phyloP scores from a whole-genome alignment of 2,329 filamentous ascomycete genomes.

The Paracorniculantispora psalliotae region DNA sequence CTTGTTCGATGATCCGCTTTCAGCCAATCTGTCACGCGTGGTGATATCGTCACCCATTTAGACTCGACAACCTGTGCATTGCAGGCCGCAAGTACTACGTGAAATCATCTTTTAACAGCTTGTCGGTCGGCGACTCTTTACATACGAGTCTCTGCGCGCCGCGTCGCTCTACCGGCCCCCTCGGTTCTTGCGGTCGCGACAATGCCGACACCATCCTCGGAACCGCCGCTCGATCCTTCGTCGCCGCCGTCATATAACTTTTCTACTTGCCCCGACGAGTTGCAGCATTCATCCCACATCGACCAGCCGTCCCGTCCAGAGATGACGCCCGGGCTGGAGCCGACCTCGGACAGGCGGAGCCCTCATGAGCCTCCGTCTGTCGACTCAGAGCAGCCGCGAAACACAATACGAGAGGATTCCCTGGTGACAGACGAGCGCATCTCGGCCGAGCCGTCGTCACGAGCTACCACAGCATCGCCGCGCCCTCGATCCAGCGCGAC shows the following conservation, averaged over 20 bases:
- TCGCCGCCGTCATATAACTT: slow-evolving; percentile 34
- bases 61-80: neutral
- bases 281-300: slow-evolving; percentile 24
- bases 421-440: slow-evolving; percentile 22
- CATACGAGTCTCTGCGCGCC: neutral
- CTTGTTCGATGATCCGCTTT: slow-evolving; percentile 1
- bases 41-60: slow-evolving; percentile 1
- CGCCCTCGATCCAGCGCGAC: slow-evolving; percentile 32
- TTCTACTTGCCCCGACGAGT: slow-evolving; percentile 41
- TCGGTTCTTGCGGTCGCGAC: slow-evolving; percentile 15
- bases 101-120: too few relatives aligned
- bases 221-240: slow-evolving; percentile 33
- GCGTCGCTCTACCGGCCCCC: slow-evolving; percentile 19
- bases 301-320: slow-evolving; percentile 23
- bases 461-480: slow-evolving; percentile 41
- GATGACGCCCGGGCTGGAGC: slow-evolving; percentile 15
- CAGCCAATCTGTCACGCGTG: slow-evolving; percentile 3
- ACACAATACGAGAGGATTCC: slow-evolving; percentile 22
- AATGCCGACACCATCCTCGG: slow-evolving; percentile 45
- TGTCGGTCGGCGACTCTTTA: neutral
- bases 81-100: too few relatives aligned
- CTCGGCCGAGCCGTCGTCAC: slow-evolving; percentile 28
- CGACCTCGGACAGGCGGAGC: slow-evolving; percentile 11
- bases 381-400: slow-evolving; percentile 14
- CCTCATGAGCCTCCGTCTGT: slow-evolving; percentile 1